A percentile compares a stretch with the other conserved stretches of the same genome.
These are phyloP conservation scores for Coccomyxa sp. DNA, from an alignment of 139 green algal species.

Conservation along the genomic window DNA sequence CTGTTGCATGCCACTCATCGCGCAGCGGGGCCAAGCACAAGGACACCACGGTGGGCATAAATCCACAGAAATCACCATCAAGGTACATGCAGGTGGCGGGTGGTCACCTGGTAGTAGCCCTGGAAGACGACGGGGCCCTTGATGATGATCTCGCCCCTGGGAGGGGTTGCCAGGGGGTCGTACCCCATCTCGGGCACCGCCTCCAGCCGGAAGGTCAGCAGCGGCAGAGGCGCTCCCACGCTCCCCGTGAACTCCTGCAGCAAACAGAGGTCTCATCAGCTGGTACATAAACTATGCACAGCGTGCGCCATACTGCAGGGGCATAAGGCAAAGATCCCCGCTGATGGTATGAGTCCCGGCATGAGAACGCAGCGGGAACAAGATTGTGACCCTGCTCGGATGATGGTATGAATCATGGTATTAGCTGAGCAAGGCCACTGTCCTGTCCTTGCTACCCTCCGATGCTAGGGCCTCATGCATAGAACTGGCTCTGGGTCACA, in stretches of 20 bases:
- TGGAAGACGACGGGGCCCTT: constrained; percentile 37
- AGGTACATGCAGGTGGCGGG: neutral
- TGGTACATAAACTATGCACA: too few species aligned
- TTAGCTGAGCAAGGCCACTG: too few species aligned
- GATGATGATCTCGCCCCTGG: constrained; percentile 43
- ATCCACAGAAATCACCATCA: neutral
- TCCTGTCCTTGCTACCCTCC: too few species aligned
- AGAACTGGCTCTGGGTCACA: too few species aligned
- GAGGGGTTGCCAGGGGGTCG: constrained; percentile 19
- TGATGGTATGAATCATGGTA: too few species aligned
- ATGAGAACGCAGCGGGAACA: too few species aligned
- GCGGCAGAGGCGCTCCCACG: constrained; percentile 33
- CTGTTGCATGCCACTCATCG: neutral
- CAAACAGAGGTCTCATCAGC: too few species aligned
- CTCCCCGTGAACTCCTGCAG: neutral
- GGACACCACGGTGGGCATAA: neutral
- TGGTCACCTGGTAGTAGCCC: constrained; percentile 29
- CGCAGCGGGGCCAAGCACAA: neutral
- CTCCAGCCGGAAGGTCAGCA: constrained; percentile 35
- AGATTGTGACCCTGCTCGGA: too few species aligned
- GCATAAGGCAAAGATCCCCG: too few species aligned
- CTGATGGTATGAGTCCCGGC: too few species aligned
- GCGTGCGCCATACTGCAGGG: too few species aligned
- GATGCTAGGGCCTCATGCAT: too few species aligned
- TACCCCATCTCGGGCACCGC: constrained; percentile 54